These are phyloP conservation scores for Oryza longistaminata DNA, from an alignment of 176 grass and related monocot genomes.

Conservation along the genomic window DNA sequence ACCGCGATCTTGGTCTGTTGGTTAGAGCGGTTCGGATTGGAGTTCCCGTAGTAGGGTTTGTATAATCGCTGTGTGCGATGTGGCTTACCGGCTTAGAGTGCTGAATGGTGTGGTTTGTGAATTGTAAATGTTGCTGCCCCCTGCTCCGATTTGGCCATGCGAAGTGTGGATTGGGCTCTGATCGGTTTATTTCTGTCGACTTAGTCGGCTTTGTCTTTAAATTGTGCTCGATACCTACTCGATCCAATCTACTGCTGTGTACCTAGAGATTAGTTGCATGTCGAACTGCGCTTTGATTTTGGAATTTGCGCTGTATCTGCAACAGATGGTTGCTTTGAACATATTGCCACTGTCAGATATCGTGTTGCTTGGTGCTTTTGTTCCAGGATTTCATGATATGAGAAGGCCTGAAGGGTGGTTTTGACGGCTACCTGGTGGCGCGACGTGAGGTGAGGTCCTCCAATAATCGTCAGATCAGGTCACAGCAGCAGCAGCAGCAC, in stretches of 20 bases:
- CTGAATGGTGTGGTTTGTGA: neutral
- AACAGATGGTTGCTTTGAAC: neutral
- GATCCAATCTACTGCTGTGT: neutral
- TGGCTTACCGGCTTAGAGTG: neutral
- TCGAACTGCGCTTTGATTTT: neutral
- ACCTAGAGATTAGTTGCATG: neutral
- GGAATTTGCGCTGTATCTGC: neutral
- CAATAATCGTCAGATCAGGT: conserved; percentile 34
- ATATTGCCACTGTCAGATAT: neutral
- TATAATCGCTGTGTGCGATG: neutral
- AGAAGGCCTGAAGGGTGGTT: neutral
- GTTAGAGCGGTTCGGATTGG: neutral
- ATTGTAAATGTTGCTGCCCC: neutral
- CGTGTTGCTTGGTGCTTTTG: neutral
- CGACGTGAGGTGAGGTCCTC: conserved; percentile 3
- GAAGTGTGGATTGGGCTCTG: neutral
- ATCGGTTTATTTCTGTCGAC: neutral
- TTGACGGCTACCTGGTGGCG: conserved; percentile 37
- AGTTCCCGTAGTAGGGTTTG: neutral
- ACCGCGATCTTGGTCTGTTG: neutral
- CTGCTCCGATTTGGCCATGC: neutral
- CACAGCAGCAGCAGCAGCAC: neutral
- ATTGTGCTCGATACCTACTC: neutral
- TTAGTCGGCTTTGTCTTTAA: no score
- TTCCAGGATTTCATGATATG: neutral